Conservation (phyloP, 495 filamentous ascomycete species). For the Penicillium maclennaniae region DNA sequence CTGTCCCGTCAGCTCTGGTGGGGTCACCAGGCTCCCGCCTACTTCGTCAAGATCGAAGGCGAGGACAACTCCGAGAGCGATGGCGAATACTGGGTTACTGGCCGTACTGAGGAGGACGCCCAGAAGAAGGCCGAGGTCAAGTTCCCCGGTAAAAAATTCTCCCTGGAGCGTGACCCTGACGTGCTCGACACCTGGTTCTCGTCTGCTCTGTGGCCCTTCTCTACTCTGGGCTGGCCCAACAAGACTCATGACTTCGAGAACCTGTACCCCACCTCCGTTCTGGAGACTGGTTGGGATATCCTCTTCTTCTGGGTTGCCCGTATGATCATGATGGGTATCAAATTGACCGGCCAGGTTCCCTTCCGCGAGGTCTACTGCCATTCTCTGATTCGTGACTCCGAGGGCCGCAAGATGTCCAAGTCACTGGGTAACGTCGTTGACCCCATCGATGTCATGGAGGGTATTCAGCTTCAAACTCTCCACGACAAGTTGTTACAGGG, state of each 20-base stretch:
- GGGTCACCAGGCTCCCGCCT: conserved; percentile 77
- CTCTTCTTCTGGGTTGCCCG: conserved; percentile 81
- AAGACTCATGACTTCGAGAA: conserved; percentile 62
- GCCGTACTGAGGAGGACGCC: conserved; percentile 62
- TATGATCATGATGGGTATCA: conserved; percentile 79
- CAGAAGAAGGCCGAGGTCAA: conserved; percentile 60
- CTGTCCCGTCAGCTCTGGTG: conserved; percentile 81
- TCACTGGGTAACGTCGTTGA: conserved; percentile 81
- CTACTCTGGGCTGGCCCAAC: conserved; percentile 76
- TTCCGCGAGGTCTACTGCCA: conserved; percentile 81
- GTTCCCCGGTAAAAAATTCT: conserved; percentile 66
- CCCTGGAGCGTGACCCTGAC: conserved; percentile 63
- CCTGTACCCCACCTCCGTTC: conserved; percentile 67
- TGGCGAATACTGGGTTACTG: conserved; percentile 64
- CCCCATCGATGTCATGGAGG: conserved; percentile 74
- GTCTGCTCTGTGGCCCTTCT: conserved; percentile 78
- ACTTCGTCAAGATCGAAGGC: conserved; percentile 66
- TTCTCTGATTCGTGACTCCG: conserved; percentile 68
- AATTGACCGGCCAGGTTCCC: conserved; percentile 71
- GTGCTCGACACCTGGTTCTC: conserved; percentile 84
- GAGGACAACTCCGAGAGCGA: conserved; percentile 51
- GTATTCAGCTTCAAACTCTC: conserved; percentile 62
- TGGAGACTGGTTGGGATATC: conserved; percentile 86
- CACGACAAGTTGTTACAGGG: conserved; percentile 66
- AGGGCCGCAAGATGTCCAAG: conserved; percentile 83